Conservation (phyloP, 2,329 filamentous ascomycete genomes). For the Colletotrichum siamense region DNA sequence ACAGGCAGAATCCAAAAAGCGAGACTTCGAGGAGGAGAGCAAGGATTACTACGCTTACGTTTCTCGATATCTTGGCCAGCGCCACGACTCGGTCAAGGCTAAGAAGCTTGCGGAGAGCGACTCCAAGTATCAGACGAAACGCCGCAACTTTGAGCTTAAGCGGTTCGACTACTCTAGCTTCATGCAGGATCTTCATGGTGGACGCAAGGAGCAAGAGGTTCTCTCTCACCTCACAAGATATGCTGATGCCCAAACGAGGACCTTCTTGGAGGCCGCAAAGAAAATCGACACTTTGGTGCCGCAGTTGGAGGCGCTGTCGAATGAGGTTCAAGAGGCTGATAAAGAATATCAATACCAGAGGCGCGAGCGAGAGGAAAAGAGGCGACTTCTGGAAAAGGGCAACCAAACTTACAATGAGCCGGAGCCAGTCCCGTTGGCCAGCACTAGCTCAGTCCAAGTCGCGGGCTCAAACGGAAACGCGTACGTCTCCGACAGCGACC, state of each 20-base stretch:
- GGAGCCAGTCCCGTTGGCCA: slow-evolving; percentile 56
- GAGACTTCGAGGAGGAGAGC: slow-evolving; percentile 98
- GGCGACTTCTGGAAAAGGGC: slow-evolving; percentile 87
- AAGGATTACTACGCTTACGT: slow-evolving; percentile 98
- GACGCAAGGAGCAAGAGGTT: slow-evolving; percentile 97
- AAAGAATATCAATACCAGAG: slow-evolving; percentile 97
- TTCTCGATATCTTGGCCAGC: slow-evolving; percentile 92
- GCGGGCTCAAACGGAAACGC: slow-evolving; percentile 48
- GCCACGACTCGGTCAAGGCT: slow-evolving; percentile 93
- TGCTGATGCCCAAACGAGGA: slow-evolving; percentile 86
- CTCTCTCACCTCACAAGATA: slow-evolving; percentile 93
- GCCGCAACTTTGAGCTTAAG: slow-evolving; percentile 94
- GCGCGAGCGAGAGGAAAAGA: slow-evolving; percentile 94
- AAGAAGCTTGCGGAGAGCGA: slow-evolving; percentile 97
- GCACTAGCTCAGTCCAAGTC: slow-evolving; percentile 35
- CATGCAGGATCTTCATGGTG: slow-evolving; percentile 98
- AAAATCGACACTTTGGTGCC: slow-evolving; percentile 88
- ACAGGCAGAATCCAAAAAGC: slow-evolving; percentile 94
- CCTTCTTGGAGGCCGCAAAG: slow-evolving; percentile 82
- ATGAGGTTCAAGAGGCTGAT: slow-evolving; percentile 90
- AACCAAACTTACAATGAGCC: slow-evolving; percentile 76
- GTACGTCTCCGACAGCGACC: slow-evolving; percentile 69
- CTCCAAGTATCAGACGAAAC: slow-evolving; percentile 93
- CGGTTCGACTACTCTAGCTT: slow-evolving; percentile 99
- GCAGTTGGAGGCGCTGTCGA: slow-evolving; percentile 85